phyloP scores from a whole-genome alignment of 441 rosid genomes.

The Corymbia calophylla region DNA sequence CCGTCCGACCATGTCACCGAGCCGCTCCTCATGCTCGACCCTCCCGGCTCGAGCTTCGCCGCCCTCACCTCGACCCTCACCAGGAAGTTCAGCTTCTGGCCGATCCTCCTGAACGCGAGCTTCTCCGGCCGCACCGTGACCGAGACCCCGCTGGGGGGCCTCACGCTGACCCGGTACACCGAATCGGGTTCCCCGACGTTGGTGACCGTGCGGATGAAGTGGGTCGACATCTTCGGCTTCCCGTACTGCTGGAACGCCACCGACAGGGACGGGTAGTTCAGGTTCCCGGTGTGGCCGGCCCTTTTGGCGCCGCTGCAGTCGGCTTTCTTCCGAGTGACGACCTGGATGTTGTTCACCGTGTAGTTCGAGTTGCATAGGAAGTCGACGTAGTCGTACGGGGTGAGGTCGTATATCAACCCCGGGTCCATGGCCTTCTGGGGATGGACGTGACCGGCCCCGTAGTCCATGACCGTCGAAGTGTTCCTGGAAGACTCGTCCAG shows the following conservation, averaged over 20 bases:
- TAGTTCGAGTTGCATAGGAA: slow-evolving; percentile 70
- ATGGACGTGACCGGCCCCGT: slow-evolving; percentile 71
- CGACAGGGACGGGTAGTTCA: slow-evolving; percentile 55
- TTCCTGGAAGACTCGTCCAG: slow-evolving; percentile 54
- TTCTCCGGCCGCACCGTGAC: slow-evolving; percentile 51
- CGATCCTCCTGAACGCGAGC: slow-evolving; percentile 48
- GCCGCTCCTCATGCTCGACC: slow-evolving; percentile 39
- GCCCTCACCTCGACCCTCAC: slow-evolving; percentile 42
- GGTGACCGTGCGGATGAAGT: slow-evolving; percentile 55
- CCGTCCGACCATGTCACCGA: slow-evolving; percentile 54
- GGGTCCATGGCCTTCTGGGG: slow-evolving; percentile 71
- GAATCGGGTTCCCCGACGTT: slow-evolving; percentile 52
- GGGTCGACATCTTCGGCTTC: slow-evolving; percentile 49
- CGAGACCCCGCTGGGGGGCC: slow-evolving; percentile 33
- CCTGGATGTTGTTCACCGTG: slow-evolving; percentile 34
- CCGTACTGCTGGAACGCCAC: slow-evolving; percentile 55
- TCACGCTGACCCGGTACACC: slow-evolving; percentile 30
- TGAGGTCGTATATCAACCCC: slow-evolving; percentile 46
- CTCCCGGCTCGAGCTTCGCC: slow-evolving; percentile 46
- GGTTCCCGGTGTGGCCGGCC: slow-evolving; percentile 55
- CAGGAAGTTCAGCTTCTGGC: slow-evolving; percentile 54
- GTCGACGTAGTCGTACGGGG: slow-evolving; percentile 43
- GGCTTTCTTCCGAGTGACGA: slow-evolving; percentile 39
- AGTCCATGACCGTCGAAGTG: slow-evolving; percentile 49
- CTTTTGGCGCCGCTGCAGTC: slow-evolving; percentile 56